Evolutionary conservation across 2,329 filamentous ascomycete species (phyloP).

Genomic region (Lasiodiplodia theobromae): DNA sequence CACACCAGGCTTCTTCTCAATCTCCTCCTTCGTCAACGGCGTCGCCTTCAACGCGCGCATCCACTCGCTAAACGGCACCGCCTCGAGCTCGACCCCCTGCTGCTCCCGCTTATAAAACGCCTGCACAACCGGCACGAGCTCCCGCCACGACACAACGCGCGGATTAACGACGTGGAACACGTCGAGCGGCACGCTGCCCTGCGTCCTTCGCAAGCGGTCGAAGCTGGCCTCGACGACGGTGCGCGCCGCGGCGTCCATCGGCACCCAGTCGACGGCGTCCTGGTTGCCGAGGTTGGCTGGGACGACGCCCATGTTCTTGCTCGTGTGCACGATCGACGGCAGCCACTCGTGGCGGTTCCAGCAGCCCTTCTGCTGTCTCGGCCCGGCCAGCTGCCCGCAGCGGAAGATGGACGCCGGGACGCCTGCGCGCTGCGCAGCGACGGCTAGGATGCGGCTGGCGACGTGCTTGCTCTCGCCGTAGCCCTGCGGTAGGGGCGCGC

Average conservation of each 20-base stretch:
- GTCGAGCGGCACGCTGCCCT: background rate
- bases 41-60: conserved; percentile 24
- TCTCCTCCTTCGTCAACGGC: conserved; percentile 27
- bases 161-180: conserved; percentile 31
- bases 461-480: conserved; percentile 51
- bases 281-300: conserved; percentile 34
- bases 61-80: conserved; percentile 29
- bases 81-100: background rate
- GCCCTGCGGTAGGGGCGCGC: conserved; percentile 41
- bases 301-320: conserved; percentile 34
- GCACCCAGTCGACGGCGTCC: conserved; percentile 39
- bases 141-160: conserved; percentile 25
- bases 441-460: conserved; percentile 41
- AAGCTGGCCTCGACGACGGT: conserved; percentile 15
- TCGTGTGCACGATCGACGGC: conserved; percentile 36
- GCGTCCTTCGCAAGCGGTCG: background rate
- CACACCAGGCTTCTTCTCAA: conserved; percentile 30
- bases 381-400: conserved; percentile 43
- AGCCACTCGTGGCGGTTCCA: conserved; percentile 42
- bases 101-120: background rate
- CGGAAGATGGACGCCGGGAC: conserved; percentile 37
- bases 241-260: conserved; percentile 29
- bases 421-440: conserved; percentile 38
- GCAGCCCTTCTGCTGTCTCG: conserved; percentile 32
- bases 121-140: conserved; percentile 23